phyloP scores from a whole-genome alignment of 768 basidiomycete species.

The Trametes coccinea region DNA sequence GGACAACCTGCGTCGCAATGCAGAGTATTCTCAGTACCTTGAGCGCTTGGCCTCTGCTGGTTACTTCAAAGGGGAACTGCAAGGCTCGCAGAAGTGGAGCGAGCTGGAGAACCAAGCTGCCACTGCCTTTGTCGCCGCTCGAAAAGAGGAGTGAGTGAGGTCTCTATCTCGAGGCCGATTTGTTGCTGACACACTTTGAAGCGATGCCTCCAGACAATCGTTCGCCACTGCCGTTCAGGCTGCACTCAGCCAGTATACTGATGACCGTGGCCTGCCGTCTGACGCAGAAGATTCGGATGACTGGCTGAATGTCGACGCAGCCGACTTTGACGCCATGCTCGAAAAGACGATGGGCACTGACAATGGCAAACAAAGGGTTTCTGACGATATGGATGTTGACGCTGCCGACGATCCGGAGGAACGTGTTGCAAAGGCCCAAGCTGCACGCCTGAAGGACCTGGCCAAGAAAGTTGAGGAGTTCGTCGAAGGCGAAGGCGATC shows the following conservation, averaged over 20 bases:
- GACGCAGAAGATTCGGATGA: conserved; percentile 71
- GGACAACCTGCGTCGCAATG: conserved; percentile 64
- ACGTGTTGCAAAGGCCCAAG: conserved; percentile 60
- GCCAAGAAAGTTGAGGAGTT: conserved; percentile 89
- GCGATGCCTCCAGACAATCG: conserved; percentile 64
- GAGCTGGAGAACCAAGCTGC: conserved; percentile 71
- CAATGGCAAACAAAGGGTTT: conserved; percentile 17
- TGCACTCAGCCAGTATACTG: conserved; percentile 51
- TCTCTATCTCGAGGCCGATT: not conserved
- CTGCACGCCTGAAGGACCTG: conserved; percentile 67
- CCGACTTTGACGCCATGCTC: conserved; percentile 76
- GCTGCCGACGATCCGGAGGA: conserved; percentile 44
- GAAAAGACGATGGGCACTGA: conserved; percentile 38
- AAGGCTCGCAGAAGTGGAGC: conserved; percentile 80
- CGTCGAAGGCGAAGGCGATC: conserved; percentile 83
- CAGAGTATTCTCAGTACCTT: conserved; percentile 72
- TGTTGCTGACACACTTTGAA: conserved; percentile 25
- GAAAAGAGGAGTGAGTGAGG: conserved; percentile 63
- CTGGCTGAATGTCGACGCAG: conserved; percentile 83
- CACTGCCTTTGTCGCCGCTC: conserved; percentile 59
- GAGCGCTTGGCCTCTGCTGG: conserved; percentile 59
- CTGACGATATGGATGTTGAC: conserved; percentile 54
- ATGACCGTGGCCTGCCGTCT: conserved; percentile 25
- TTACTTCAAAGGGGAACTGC: conserved; percentile 78
- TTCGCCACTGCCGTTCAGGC: conserved; percentile 74